Evolutionary conservation across 345 rosid genomes (phyloP).

Genomic region (Lenwebbia sp.): DNA sequence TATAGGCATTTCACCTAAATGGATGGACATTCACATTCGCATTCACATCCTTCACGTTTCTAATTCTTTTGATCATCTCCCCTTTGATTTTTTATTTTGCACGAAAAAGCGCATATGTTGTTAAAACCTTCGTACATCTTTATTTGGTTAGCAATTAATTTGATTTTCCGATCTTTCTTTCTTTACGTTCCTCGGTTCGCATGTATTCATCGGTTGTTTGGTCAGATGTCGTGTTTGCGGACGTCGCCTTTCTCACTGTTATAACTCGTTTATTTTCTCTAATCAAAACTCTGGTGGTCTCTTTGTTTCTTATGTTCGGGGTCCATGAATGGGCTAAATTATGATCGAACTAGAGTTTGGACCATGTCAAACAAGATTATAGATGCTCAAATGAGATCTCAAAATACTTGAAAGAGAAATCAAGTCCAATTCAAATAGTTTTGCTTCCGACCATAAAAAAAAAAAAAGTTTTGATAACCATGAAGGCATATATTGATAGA

Average conservation of each 20-base stretch:
- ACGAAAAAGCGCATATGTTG: neutral
- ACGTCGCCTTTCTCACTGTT: neutral
- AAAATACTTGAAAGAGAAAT: neutral
- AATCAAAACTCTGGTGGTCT: neutral
- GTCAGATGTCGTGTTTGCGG: neutral
- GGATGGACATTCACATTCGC: neutral
- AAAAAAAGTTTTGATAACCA: no score
- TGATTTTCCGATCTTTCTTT: neutral
- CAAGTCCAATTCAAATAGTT: neutral
- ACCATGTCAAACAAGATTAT: neutral
- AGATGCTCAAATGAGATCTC: neutral
- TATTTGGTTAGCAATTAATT: neutral
- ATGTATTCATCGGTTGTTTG: neutral
- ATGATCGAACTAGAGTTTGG: neutral
- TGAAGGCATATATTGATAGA: neutral
- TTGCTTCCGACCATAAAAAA: no score
- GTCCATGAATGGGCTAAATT: neutral
- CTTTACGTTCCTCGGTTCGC: neutral
- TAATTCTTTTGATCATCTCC: neutral
- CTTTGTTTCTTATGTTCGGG: neutral
- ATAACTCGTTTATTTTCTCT: neutral
- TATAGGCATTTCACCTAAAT: neutral
- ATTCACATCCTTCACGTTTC: neutral
- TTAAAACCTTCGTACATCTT: neutral
- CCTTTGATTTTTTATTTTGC: neutral